Conservation (phyloP, 2,329 filamentous ascomycete genomes). For the Talaromyces sp. region DNA sequence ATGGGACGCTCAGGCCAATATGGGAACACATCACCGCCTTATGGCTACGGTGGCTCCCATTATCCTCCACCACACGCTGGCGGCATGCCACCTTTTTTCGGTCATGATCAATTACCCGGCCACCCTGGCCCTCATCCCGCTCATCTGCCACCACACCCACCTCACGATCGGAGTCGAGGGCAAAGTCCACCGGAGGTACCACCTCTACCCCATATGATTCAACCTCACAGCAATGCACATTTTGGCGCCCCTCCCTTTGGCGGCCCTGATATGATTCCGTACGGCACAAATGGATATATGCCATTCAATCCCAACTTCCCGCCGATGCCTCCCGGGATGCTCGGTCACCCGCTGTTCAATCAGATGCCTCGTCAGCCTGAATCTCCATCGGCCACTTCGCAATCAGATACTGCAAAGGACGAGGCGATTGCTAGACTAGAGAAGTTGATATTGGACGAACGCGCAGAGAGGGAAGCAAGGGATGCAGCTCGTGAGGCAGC, state of each 20-base stretch:
- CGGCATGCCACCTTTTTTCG: slow-evolving; percentile 25
- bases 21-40: slow-evolving; percentile 22
- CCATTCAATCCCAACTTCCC: slow-evolving; percentile 32
- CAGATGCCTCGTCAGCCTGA: slow-evolving; percentile 23
- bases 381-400: slow-evolving; percentile 25
- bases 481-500: slow-evolving; percentile 39
- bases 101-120: slow-evolving; percentile 24
- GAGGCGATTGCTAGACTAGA: slow-evolving; percentile 59
- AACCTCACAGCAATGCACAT: slow-evolving; percentile 25
- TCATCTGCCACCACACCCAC: slow-evolving; percentile 17
- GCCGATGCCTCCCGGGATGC: slow-evolving; percentile 32
- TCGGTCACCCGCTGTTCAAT: slow-evolving; percentile 33
- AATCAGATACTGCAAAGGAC: slow-evolving; percentile 47
- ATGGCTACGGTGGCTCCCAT: slow-evolving; percentile 26
- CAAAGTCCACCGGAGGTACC: slow-evolving; percentile 28
- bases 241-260: slow-evolving; percentile 29
- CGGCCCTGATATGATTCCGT: slow-evolving; percentile 37
- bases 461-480: slow-evolving; percentile 36
- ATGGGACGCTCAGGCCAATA: slow-evolving; percentile 24
- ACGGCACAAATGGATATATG: slow-evolving; percentile 30
- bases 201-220: slow-evolving; percentile 25
- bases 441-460: slow-evolving; percentile 50
- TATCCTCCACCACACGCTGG: slow-evolving; percentile 24
- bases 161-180: slow-evolving; percentile 25
- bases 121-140: slow-evolving; percentile 26